Evolutionary conservation across 2,329 filamentous ascomycete species (phyloP), one percentile per base, ranked within the genome.

Genomic region (Lecanosticta acicola): DNA sequence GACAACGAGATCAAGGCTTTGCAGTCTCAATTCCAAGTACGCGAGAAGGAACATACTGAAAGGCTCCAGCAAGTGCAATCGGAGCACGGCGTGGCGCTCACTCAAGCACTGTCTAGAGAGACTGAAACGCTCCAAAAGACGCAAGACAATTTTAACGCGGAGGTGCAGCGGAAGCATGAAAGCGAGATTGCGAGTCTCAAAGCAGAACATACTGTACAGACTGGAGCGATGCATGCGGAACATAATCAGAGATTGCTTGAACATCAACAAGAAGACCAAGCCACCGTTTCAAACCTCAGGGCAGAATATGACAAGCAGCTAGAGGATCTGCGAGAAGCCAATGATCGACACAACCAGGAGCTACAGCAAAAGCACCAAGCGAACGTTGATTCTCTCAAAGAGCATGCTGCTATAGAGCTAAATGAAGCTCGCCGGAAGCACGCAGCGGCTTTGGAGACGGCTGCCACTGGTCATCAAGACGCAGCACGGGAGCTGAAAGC

Each of bases 401-500:
- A 39, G 13, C 19, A 39, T 20, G 41, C 45, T 13, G 26, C 41
- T 14, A 42, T 33, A 11, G 48, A 54, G 24, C 37, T 55, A 5
- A 45, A 49, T 8, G 40, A 41, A n/a, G 21, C 39, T 10, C 38
- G 43, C 14, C 43, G 49, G n/a, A 45, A 51, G 18, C 48, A 50
- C 14, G 35, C 39, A 5, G 24, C 16, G 24, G 37, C 41, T 10
- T 20, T 51, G 20, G 42, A 43, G 18, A 21, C 24, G n/a, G 39
- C 45, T 16, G 24, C 29, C 36, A 32, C 10, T 10, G 5, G 37
- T 20, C 38, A 37, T 44, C 4, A 44, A 38, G 21, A 35, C 4
- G 8, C 39, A 45, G 37, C 29, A 43, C 19, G 40, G 18, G 3
- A 44, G n/a, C 17, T 32, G 32, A 18, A 34, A 9, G 29, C 13